Conservation (phyloP, 176 grass and related monocot species). For the Puccinellia tenuiflora region DNA sequence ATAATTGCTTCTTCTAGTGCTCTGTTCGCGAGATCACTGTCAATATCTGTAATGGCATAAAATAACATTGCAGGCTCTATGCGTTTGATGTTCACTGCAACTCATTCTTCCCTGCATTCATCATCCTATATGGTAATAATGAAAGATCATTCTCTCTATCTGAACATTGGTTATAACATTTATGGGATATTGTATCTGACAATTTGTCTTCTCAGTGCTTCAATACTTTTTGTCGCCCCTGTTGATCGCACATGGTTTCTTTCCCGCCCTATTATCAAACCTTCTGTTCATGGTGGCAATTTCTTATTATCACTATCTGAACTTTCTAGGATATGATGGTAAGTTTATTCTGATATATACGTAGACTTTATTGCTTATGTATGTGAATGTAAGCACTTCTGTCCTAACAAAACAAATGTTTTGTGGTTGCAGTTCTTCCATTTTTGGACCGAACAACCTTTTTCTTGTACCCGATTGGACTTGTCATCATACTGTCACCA, state of each 20-base stretch:
- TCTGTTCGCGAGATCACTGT: not conserved
- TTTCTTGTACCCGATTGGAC: slow-evolving; percentile 94
- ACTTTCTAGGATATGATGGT: slow-evolving; percentile 99
- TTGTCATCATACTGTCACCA: slow-evolving; percentile 85
- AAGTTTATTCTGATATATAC: not conserved
- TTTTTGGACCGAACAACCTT: slow-evolving; percentile 95
- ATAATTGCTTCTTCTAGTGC: not conserved
- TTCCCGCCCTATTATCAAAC: slow-evolving; percentile 80
- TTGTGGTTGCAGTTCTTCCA: slow-evolving; percentile 64
- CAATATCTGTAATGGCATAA: not conserved
- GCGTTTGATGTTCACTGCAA: slow-evolving; percentile 99
- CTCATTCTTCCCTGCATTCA: slow-evolving; percentile 94
- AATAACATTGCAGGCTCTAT: slow-evolving; percentile 65
- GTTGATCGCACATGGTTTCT: slow-evolving; percentile 87
- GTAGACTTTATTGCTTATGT: not conserved
- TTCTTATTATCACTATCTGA: slow-evolving; percentile 95
- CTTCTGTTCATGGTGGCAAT: slow-evolving; percentile 82
- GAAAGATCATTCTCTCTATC: not conserved
- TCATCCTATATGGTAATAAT: slow-evolving; percentile 87
- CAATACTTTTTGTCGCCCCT: slow-evolving; percentile 93
- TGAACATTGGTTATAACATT: not conserved
- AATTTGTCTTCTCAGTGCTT: slow-evolving; percentile 53
- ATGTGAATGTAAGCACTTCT: not conserved
- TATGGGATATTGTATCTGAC: slow-evolving; percentile 14
- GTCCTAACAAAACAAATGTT: slow-evolving; percentile 1